These are phyloP conservation scores for Plasmodium fragile DNA, from an alignment of 169 alveolate species.

Conservation along the genomic window DNA sequence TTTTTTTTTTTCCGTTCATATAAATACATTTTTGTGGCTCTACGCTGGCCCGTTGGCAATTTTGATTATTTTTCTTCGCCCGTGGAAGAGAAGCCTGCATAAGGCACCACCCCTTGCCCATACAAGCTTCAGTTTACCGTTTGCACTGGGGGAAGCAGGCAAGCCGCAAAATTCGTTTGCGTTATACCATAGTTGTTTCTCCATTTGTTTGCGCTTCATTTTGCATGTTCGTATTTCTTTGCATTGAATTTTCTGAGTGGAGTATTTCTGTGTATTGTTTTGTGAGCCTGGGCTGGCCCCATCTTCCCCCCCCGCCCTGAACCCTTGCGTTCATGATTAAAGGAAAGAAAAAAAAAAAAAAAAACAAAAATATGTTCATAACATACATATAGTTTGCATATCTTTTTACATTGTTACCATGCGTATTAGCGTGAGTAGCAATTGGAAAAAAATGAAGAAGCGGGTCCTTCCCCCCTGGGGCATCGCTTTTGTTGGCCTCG, in stretches of 20 bases:
- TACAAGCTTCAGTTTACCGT: not conserved
- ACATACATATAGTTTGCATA: not conserved
- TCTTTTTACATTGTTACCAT: not conserved
- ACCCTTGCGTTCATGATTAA: not conserved
- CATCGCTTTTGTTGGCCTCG: not conserved
- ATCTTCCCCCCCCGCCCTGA: not conserved
- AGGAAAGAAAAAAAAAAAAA: not conserved
- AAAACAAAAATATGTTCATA: not conserved
- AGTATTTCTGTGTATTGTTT: not conserved
- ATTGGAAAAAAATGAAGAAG: not conserved
- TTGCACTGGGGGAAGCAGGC: not conserved
- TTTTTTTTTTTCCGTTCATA: not conserved
- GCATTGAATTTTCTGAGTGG: not conserved
- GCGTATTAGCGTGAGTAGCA: not conserved
- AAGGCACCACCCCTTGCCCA: not conserved
- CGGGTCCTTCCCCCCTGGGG: not conserved
- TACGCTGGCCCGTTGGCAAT: not conserved
- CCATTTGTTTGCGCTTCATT: not conserved
- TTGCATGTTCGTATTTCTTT: not conserved
- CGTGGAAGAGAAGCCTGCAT: not conserved
- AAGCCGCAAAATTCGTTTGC: not conserved
- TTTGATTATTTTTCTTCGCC: not conserved
- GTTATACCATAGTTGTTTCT: not conserved
- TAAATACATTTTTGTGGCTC: not conserved
- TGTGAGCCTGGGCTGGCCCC: not conserved